phyloP scores from a whole-genome alignment of 257 asterid genomes.

The Jacaranda mimosifolia region DNA sequence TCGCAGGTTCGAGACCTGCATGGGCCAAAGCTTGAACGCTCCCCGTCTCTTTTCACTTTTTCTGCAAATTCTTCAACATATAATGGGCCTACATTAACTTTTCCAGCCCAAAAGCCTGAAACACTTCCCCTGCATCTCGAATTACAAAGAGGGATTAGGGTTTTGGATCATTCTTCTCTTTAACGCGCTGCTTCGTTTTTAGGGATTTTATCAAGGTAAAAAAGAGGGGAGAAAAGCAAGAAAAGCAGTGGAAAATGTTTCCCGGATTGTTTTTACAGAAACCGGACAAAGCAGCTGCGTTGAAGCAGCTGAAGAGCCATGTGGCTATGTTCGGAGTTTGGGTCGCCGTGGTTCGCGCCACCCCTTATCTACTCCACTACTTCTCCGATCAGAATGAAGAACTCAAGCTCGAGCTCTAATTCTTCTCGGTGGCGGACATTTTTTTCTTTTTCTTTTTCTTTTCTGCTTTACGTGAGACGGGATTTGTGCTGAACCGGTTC shows the following conservation, averaged over 20 bases:
- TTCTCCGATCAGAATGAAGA: constrained; percentile 74
- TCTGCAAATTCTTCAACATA: no score
- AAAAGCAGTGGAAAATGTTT: background rate
- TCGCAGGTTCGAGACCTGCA: constrained; percentile 71
- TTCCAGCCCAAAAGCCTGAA: background rate
- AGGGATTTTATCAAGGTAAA: background rate
- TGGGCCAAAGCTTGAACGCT: constrained; percentile 36
- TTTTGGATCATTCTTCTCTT: constrained; percentile 3
- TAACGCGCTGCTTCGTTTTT: background rate
- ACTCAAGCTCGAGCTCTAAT: constrained; percentile 67
- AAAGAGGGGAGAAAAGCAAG: background rate
- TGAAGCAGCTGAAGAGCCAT: constrained; percentile 91
- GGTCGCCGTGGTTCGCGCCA: constrained; percentile 77
- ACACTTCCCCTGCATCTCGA: no score
- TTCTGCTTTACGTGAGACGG: background rate
- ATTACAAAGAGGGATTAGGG: background rate
- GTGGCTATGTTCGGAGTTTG: constrained; percentile 81
- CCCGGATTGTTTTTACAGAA: background rate
- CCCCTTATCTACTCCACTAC: constrained; percentile 85
- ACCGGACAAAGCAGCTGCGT: constrained; percentile 71
- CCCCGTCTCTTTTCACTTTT: no score
- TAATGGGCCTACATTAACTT: background rate
- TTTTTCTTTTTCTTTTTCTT: background rate
- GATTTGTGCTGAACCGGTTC: background rate
- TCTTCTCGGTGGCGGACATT: background rate